Evolutionary conservation across 2,329 filamentous ascomycete genomes (phyloP).

Genomic region (Paecilomyces formosus): DNA sequence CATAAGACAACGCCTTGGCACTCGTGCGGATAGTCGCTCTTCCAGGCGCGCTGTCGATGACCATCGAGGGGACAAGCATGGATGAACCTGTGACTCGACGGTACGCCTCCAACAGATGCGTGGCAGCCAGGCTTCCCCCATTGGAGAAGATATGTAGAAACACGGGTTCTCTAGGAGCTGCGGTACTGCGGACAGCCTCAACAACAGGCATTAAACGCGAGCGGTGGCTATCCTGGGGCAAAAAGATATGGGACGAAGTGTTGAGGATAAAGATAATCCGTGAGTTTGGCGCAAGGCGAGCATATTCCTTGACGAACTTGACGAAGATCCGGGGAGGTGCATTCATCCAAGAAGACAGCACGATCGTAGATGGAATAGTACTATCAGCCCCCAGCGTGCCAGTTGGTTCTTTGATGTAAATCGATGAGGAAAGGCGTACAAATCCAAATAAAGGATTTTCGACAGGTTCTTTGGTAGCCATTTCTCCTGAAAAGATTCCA

Average conservation of each 20-base stretch:
- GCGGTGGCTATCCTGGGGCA: constrained; percentile 13
- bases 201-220: constrained; percentile 29
- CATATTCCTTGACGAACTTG: constrained; percentile 43
- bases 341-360: constrained; percentile 45
- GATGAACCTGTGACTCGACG: constrained; percentile 20
- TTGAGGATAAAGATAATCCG: constrained; percentile 37
- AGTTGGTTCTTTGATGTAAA: constrained; percentile 31
- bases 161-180: constrained; percentile 17
- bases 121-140: constrained; percentile 37
- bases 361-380: constrained; percentile 24
- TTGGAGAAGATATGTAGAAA: constrained; percentile 46
- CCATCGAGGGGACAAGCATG: constrained; percentile 32
- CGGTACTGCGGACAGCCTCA: constrained; percentile 21
- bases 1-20: constrained; percentile 28
- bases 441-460: constrained; percentile 20
- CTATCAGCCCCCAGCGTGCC: constrained; percentile 2
- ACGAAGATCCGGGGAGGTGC: constrained; percentile 35
- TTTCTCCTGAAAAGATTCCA: background rate
- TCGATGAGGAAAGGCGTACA: constrained; percentile 26
- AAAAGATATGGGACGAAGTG: constrained; percentile 26
- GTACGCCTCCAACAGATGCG: constrained; percentile 33
- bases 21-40: constrained; percentile 15
- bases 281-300: constrained; percentile 33
- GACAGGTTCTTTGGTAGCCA: background rate
- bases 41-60: constrained; percentile 43